These are phyloP conservation scores for Malus sieversii DNA, from an alignment of 306 rosid species.

Conservation along the genomic window DNA sequence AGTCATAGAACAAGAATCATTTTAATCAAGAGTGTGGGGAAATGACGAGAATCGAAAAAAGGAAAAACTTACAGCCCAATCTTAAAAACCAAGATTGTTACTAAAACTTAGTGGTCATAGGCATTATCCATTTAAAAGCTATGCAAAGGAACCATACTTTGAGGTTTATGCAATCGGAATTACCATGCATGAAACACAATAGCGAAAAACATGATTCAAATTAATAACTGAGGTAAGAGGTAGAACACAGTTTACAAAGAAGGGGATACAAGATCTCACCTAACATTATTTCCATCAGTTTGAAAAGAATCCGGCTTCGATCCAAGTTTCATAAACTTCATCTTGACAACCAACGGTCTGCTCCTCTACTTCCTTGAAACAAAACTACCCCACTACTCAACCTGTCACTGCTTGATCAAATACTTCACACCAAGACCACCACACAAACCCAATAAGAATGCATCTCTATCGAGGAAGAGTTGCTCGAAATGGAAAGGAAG, in stretches of 20 bases:
- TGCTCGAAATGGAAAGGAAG: conserved; percentile 28
- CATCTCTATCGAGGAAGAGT: conserved; percentile 6
- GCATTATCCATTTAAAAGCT: neutral
- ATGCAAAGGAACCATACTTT: neutral
- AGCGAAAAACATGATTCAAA: neutral
- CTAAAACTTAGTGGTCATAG: neutral
- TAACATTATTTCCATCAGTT: conserved; percentile 64
- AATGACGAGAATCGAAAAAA: neutral
- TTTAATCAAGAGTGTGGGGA: neutral
- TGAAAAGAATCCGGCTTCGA: conserved; percentile 91
- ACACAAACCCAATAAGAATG: conserved; percentile 18
- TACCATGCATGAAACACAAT: neutral
- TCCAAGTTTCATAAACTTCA: conserved; percentile 99
- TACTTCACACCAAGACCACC: conserved; percentile 18
- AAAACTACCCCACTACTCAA: conserved; percentile 31
- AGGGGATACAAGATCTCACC: conserved; percentile 51
- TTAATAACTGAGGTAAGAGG: neutral
- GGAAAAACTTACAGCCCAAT: neutral
- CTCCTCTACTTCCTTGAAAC: conserved; percentile 12
- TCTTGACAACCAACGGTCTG: conserved; percentile 48
- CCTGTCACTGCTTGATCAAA: conserved; percentile 27
- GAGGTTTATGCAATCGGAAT: neutral
- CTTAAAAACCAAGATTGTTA: neutral
- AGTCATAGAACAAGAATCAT: neutral
- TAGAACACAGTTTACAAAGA: conserved; percentile 14